Evolutionary conservation across 495 filamentous ascomycete genomes (phyloP).

Genomic region (Podospora conica): DNA sequence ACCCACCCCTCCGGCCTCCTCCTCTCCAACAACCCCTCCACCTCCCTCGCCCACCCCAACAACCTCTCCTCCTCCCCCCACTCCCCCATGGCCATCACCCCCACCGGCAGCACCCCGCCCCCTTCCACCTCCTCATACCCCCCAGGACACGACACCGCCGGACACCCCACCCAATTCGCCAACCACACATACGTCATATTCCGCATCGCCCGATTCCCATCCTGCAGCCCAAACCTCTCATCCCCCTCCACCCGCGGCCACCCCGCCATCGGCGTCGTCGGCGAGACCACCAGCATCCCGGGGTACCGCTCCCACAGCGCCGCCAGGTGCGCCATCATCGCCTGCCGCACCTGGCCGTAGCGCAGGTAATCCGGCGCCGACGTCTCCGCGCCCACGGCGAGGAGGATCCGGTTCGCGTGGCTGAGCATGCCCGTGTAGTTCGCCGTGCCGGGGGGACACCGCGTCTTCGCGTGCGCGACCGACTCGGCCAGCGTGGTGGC

Average conservation of each 20-base stretch:
- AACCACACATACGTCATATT: conserved; percentile 89
- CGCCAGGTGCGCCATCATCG: conserved; percentile 80
- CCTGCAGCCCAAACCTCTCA: conserved; percentile 59
- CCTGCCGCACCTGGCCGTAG: conserved; percentile 65
- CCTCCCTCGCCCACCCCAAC: conserved; percentile 65
- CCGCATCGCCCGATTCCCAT: conserved; percentile 63
- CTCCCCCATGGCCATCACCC: conserved; percentile 84
- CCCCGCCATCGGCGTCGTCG: conserved; percentile 70
- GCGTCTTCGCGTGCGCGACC: conserved; percentile 32
- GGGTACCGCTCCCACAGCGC: conserved; percentile 65
- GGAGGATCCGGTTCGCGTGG: conserved; percentile 65
- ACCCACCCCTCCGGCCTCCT: conserved; percentile 36
- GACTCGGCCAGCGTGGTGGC: conserved; percentile 74
- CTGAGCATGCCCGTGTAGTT: conserved; percentile 44
- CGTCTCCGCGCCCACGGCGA: conserved; percentile 58
- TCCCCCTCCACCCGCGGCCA: conserved; percentile 52
- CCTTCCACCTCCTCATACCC: conserved; percentile 57
- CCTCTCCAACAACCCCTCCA: conserved; percentile 48
- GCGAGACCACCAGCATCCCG: conserved; percentile 71
- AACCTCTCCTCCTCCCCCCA: conserved; percentile 82
- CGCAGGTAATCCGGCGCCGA: conserved; percentile 63
- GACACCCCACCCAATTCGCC: conserved; percentile 77
- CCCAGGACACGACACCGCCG: conserved; percentile 69
- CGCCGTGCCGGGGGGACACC: conserved; percentile 13
- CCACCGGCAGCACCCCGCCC: conserved; percentile 55